These are phyloP conservation scores for Fusarium abutilonis DNA, from an alignment of 2,329 filamentous ascomycete species.

Conservation along the genomic window DNA sequence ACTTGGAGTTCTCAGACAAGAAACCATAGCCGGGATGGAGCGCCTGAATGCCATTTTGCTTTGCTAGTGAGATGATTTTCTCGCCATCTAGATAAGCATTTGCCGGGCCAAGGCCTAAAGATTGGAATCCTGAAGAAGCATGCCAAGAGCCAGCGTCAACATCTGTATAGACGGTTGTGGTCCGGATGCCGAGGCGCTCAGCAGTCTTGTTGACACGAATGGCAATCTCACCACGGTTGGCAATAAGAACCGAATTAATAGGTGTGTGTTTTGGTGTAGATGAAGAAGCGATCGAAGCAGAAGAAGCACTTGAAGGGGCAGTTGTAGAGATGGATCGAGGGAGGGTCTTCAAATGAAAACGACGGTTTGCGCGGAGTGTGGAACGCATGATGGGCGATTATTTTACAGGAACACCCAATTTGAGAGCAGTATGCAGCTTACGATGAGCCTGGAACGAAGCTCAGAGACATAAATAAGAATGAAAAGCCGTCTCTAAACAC, in stretches of 20 bases:
- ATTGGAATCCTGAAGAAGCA: conserved; percentile 82
- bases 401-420: conserved; percentile 26
- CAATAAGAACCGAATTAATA: conserved; percentile 87
- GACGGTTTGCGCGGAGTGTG: conserved; percentile 60
- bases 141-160: conserved; percentile 90
- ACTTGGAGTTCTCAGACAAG: conserved; percentile 90
- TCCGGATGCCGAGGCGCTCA: conserved; percentile 85
- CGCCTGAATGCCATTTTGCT: conserved; percentile 85
- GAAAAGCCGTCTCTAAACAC: conserved; percentile 9
- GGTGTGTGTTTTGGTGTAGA: conserved; percentile 55
- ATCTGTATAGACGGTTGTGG: conserved; percentile 94
- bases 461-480: conserved; percentile 22
- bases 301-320: conserved; percentile 47
- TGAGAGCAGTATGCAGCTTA: conserved; percentile 20
- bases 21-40: conserved; percentile 98
- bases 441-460: conserved; percentile 15
- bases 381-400: conserved; percentile 60
- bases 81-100: conserved; percentile 93
- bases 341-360: conserved; percentile 58
- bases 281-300: conserved; percentile 48
- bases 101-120: conserved; percentile 83
- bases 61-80: conserved; percentile 88
- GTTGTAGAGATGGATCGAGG: conserved; percentile 53
- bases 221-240: conserved; percentile 96
- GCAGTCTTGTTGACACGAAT: conserved; percentile 92